Evolutionary conservation across 31 red algal species (phyloP), one percentile per base, ranked within the genome.

Genomic region (Bonnemaisonia californica): DNA sequence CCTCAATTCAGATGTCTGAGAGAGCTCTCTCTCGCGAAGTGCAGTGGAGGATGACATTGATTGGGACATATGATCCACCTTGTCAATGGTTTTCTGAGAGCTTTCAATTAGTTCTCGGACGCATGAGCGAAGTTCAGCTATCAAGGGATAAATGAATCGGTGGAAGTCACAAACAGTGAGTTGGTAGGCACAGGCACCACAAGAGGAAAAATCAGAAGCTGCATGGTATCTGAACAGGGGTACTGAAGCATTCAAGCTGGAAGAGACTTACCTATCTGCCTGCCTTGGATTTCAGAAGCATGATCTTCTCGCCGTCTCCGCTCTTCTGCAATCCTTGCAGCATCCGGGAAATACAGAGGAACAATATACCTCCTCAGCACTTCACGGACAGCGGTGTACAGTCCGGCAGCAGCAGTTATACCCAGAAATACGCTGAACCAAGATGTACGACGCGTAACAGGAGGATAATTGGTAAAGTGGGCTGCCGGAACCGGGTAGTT

Each of bases 301-400:
- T 69, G n/a, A 32, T 84, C 68, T 54, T 84, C 81, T 7, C 70
- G 81, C 40, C 56, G 40, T 4, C 81, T 47, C 35, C 68, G 68
- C 41, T 84, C 81, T 57, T 84, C 81, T 0, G 57, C 81, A 48
- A 84, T 75, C 48, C 81, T 41, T 16, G 81, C 81, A 13, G 81
- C 81, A 29, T 89, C 87, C 8, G 87, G 87, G 77, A 90, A 90
- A 47, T 90, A 90, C 33, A 90, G 42, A 19, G 87, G 87, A 23
- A 90, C 87, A 13, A 82, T 68, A 54, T 82, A 90, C 66, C 87
- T 73, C 70, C 71, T 57, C 22, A 82, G 70, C 31, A 90, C 47
- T 56, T 90, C 87, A 7, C 87, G 48, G 26, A 90, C 7, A 4
- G 87, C 87, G 18, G 77, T 75, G 36, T 69, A 76, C 9, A 70